Evolutionary conservation across 768 basidiomycete genomes (phyloP).

Genomic region (Hortiboletus campestris): DNA sequence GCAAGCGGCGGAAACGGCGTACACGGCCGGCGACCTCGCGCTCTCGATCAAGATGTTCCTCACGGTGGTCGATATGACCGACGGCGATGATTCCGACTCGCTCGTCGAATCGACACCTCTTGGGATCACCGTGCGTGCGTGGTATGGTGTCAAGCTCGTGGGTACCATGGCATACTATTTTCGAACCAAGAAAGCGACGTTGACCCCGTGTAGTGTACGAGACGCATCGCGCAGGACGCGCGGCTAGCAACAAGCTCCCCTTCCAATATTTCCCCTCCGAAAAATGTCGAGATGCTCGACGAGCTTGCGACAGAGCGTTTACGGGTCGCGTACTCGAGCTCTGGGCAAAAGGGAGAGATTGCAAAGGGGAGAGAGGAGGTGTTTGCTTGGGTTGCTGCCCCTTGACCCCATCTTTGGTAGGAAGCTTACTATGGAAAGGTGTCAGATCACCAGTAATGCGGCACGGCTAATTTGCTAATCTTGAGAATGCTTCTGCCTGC

Average conservation of each 20-base stretch:
- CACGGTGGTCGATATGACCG: conserved; percentile 75
- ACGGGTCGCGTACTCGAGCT: conserved; percentile 57
- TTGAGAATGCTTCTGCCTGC: neutral
- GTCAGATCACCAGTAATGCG: neutral
- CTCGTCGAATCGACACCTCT: conserved; percentile 49
- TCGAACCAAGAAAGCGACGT: neutral
- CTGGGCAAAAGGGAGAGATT: conserved; percentile 35
- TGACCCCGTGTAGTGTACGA: conserved; percentile 49
- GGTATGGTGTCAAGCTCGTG: conserved; percentile 84
- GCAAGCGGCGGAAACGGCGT: conserved; percentile 87
- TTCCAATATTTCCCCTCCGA: conserved; percentile 56
- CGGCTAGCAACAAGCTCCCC: conserved; percentile 43
- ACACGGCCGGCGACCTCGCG: conserved; percentile 71
- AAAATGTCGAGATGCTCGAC: conserved; percentile 57
- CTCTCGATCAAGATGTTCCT: conserved; percentile 80
- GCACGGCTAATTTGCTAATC: conserved; percentile 4
- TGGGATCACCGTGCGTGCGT: conserved; percentile 65
- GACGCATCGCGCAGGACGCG: conserved; percentile 47
- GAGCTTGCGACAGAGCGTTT: conserved; percentile 73
- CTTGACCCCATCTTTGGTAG: conserved; percentile 7
- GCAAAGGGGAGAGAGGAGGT: conserved; percentile 44
- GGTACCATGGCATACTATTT: conserved; percentile 22
- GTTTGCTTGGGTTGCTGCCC: conserved; percentile 41
- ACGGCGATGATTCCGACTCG: conserved; percentile 49
- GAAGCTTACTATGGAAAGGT: neutral